Evolutionary conservation across 495 filamentous ascomycete genomes (phyloP).

Genomic region (Xanthoparmelia taractica): DNA sequence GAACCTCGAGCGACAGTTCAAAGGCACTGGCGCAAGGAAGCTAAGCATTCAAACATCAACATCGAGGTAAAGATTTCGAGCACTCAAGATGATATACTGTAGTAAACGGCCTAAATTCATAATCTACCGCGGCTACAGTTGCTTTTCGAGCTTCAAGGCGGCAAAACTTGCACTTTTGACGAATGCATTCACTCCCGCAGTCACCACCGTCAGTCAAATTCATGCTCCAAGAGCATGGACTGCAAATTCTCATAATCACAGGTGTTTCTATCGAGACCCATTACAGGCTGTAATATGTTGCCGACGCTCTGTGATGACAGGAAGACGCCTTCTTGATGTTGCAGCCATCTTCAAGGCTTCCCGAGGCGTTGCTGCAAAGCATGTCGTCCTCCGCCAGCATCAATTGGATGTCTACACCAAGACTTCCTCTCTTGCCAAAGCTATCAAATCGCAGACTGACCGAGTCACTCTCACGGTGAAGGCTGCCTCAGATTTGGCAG

Average conservation of each 20-base stretch:
- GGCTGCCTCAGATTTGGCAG: conserved; percentile 53
- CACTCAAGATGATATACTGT: no score
- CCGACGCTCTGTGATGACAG: conserved; percentile 47
- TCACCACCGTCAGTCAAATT: not conserved
- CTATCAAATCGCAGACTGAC: conserved; percentile 55
- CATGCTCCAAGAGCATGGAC: not conserved
- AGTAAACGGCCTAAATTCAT: not conserved
- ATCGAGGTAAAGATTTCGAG: not conserved
- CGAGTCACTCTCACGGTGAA: conserved; percentile 55
- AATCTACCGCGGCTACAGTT: no score
- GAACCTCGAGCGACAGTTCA: not conserved
- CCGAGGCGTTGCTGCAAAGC: conserved; percentile 67
- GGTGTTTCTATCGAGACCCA: not conserved
- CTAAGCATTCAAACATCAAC: not conserved
- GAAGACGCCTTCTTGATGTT: conserved; percentile 67
- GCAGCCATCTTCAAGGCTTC: conserved; percentile 72
- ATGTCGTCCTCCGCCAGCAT: conserved; percentile 64
- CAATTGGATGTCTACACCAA: conserved; percentile 72
- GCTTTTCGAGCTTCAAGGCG: no score
- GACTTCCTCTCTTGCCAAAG: conserved; percentile 67
- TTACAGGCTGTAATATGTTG: not conserved
- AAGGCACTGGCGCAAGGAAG: not conserved
- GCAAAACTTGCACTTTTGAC: not conserved
- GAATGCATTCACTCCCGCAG: not conserved
- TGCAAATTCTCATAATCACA: not conserved